A percentile compares a stretch with the other conserved stretches of the same genome.
phyloP scores from a whole-genome alignment of 2,329 filamentous ascomycete species.

The Penicillium sp. region DNA sequence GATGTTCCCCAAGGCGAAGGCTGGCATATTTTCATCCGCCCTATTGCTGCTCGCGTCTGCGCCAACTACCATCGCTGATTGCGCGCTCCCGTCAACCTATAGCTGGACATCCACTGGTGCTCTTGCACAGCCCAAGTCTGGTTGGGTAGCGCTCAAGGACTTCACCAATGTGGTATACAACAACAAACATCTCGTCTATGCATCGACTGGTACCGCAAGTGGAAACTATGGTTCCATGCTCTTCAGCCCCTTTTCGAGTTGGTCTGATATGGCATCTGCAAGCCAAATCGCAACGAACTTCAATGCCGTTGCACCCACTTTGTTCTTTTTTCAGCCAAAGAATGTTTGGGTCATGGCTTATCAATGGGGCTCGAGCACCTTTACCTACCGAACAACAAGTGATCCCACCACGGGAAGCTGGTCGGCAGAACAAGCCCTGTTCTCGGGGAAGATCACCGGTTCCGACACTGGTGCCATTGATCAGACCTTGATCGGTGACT shows the following conservation, averaged over 20 bases:
- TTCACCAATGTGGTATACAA: conserved; percentile 61
- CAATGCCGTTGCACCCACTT: conserved; percentile 59
- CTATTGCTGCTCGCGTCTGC: background rate
- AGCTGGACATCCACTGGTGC: conserved; percentile 56
- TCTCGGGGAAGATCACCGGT: conserved; percentile 54
- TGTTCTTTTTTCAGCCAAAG: conserved; percentile 66
- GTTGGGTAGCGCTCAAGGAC: conserved; percentile 64
- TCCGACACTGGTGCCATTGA: conserved; percentile 61
- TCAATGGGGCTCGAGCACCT: conserved; percentile 63
- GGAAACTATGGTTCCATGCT: conserved; percentile 59
- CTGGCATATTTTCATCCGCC: background rate
- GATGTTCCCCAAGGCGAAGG: background rate
- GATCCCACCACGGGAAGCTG: conserved; percentile 61
- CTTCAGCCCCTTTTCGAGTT: conserved; percentile 59
- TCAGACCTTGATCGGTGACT: conserved; percentile 65
- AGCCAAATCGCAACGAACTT: conserved; percentile 54
- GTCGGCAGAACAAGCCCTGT: conserved; percentile 57
- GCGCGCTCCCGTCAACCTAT: conserved; percentile 56
- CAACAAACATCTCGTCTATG: conserved; percentile 64
- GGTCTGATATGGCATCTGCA: conserved; percentile 53
- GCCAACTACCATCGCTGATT: background rate
- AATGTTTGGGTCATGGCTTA: conserved; percentile 64
- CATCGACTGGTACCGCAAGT: conserved; percentile 48
- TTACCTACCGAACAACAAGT: conserved; percentile 61
- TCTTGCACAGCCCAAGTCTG: conserved; percentile 55